Evolutionary conservation across 1,284 basidiomycete genomes (phyloP).

Genomic region (Ceratobasidium sp.): DNA sequence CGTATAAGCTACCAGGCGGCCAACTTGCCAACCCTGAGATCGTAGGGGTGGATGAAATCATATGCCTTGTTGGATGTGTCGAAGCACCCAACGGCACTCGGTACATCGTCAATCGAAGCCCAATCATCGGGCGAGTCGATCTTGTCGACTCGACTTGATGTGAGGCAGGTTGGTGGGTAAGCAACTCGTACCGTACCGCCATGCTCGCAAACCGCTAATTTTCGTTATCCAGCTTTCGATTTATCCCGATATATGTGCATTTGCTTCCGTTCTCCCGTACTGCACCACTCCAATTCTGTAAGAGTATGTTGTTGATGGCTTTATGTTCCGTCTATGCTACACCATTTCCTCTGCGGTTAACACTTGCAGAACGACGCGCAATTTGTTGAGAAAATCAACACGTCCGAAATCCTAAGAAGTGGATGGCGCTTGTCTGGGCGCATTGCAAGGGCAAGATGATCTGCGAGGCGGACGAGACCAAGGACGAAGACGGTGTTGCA

Average conservation of each 20-base stretch:
- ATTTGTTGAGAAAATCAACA: constrained; percentile 87
- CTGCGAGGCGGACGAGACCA: constrained; percentile 89
- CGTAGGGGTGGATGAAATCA: too few species aligned
- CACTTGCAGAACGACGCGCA: constrained; percentile 78
- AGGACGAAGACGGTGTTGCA: constrained; percentile 80
- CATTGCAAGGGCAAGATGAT: constrained; percentile 87
- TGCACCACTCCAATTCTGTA: neutral
- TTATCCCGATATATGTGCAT: constrained; percentile 7
- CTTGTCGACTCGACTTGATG: too few species aligned
- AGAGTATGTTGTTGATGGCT: constrained; percentile 44
- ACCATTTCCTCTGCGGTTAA: constrained; percentile 25
- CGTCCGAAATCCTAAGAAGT: constrained; percentile 87
- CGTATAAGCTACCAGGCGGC: too few species aligned
- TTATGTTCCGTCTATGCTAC: constrained; percentile 22
- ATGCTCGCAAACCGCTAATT: constrained; percentile 19
- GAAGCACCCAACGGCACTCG: too few species aligned
- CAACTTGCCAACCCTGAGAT: too few species aligned
- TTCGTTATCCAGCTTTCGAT: constrained; percentile 23
- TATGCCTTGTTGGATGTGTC: too few species aligned
- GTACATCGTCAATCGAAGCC: too few species aligned
- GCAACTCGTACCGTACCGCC: constrained; percentile 31
- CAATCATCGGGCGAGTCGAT: too few species aligned
- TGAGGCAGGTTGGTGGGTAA: too few species aligned
- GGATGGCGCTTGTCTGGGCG: constrained; percentile 88
- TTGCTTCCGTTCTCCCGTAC: neutral